Evolutionary conservation across 768 basidiomycete genomes (phyloP).

Genomic region (Asterophora lycoperdoides): DNA sequence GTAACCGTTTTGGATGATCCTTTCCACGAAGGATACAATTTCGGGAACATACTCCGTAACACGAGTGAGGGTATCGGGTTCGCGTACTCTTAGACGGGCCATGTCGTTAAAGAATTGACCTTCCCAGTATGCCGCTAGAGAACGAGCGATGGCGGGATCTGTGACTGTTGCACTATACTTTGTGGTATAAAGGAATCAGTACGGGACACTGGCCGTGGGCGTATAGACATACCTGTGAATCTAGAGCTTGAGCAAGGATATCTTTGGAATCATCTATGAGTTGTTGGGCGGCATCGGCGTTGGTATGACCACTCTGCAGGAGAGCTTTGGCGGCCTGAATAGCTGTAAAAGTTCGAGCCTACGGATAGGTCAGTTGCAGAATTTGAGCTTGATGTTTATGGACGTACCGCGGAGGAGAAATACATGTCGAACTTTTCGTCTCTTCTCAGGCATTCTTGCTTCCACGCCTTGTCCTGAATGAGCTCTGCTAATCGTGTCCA

Average conservation of each 20-base stretch:
- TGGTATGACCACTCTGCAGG: conserved; percentile 37
- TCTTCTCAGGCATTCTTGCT: conserved; percentile 62
- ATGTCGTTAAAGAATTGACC: conserved; percentile 88
- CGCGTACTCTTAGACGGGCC: conserved; percentile 78
- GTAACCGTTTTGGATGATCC: conserved; percentile 83
- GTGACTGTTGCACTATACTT: conserved; percentile 78
- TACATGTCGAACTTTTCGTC: conserved; percentile 95
- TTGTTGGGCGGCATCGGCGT: conserved; percentile 41
- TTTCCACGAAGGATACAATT: conserved; percentile 83
- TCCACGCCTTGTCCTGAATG: conserved; percentile 57
- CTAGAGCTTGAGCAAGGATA: conserved; percentile 67
- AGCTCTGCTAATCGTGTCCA: conserved; percentile 57
- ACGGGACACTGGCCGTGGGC: conserved; percentile 3
- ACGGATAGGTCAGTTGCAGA: conserved; percentile 19
- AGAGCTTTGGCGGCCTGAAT: conserved; percentile 44
- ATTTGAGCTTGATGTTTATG: conserved; percentile 12
- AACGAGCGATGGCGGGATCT: conserved; percentile 81
- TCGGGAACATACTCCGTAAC: conserved; percentile 98
- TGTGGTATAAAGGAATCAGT: conserved; percentile 2
- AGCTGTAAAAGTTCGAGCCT: conserved; percentile 50
- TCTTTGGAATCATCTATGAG: conserved; percentile 77
- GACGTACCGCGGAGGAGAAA: conserved; percentile 69
- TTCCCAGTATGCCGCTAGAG: conserved; percentile 87
- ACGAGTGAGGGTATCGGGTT: conserved; percentile 87
- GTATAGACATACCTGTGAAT: conserved; percentile 57